Evolutionary conservation across 192 early-diverging fungal species (phyloP).

Genomic region (Mortierella claussenii): DNA sequence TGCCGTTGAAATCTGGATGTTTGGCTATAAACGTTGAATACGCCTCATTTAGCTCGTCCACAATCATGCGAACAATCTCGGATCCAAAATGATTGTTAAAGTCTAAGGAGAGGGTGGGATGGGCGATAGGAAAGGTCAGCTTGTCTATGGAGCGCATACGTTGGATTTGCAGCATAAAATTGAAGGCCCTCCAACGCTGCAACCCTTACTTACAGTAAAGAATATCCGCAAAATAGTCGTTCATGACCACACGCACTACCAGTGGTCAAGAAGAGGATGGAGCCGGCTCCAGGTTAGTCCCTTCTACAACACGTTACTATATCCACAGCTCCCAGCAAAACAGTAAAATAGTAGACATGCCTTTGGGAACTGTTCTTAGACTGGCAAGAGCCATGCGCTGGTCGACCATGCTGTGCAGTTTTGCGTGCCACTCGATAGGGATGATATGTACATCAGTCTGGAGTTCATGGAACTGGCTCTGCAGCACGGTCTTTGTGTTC

Average conservation of each 20-base stretch:
- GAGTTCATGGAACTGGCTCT: slow-evolving; percentile 34
- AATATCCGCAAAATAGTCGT: slow-evolving; percentile 57
- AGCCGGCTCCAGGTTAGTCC: too few relatives aligned
- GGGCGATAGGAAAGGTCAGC: too few relatives aligned
- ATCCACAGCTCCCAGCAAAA: too few relatives aligned
- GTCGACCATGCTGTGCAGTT: slow-evolving; percentile 55
- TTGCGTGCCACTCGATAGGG: slow-evolving; percentile 58
- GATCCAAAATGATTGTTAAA: slow-evolving; percentile 63
- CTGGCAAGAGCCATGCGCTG: slow-evolving; percentile 48
- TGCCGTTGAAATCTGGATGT: slow-evolving; percentile 71
- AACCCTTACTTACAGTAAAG: slow-evolving; percentile 58
- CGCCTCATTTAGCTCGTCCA: slow-evolving; percentile 64
- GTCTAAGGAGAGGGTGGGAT: too few relatives aligned
- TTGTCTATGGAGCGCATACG: too few relatives aligned
- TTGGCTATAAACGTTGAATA: slow-evolving; percentile 64
- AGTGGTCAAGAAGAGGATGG: too few relatives aligned
- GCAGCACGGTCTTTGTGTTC: slow-evolving; percentile 42
- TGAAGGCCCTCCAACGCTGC: too few relatives aligned
- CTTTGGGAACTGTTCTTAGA: slow-evolving; percentile 58
- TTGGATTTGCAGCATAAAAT: too few relatives aligned
- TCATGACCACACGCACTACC: slow-evolving; percentile 56
- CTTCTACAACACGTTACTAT: too few relatives aligned
- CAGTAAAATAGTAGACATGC: slow-evolving; percentile 3
- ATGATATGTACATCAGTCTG: slow-evolving; percentile 50
- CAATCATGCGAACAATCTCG: slow-evolving; percentile 62